Percentiles rank a stretch among this genome's conserved stretches.
phyloP scores from a whole-genome alignment of 257 asterid genomes.

The Perilla frutescens region DNA sequence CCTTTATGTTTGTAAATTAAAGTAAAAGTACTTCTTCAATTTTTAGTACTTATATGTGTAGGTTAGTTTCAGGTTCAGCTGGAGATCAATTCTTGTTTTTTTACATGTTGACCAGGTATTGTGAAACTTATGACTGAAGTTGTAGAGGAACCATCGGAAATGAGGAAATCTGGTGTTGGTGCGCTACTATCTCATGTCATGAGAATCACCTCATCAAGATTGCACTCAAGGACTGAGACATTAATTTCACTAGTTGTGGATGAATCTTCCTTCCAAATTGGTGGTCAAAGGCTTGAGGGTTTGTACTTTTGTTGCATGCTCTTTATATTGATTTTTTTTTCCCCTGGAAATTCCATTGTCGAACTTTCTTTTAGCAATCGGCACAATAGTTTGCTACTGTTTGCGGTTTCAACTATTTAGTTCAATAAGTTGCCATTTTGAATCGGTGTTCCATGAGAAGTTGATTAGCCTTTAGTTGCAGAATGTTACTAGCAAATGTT shows the following conservation, averaged over 20 bases:
- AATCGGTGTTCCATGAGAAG: conserved; percentile 14
- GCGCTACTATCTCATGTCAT: conserved; percentile 67
- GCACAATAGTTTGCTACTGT: background rate
- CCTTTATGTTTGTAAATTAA: conserved; percentile 25
- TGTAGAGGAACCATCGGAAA: conserved; percentile 63
- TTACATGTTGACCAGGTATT: conserved; percentile 56
- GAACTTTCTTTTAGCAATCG: background rate
- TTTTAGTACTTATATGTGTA: too few relatives aligned
- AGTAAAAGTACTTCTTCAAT: background rate
- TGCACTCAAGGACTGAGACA: conserved; percentile 71
- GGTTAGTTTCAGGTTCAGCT: too few relatives aligned
- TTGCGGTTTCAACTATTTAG: conserved; percentile 7
- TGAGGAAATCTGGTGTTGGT: conserved; percentile 68
- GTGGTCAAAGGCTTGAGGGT: conserved; percentile 67
- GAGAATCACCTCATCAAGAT: conserved; percentile 70
- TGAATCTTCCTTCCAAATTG: conserved; percentile 51
- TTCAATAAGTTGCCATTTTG: conserved; percentile 13
- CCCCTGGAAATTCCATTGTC: background rate
- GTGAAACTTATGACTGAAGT: conserved; percentile 72
- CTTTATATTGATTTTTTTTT: conserved; percentile 1
- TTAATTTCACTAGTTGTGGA: conserved; percentile 61
- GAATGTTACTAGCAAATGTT: background rate
- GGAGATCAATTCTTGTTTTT: conserved; percentile 20
- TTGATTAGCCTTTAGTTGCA: conserved; percentile 3
- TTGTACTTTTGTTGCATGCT: conserved; percentile 22